Evolutionary conservation across 352 stramenopile species (phyloP), one percentile per base, ranked within the genome.

Genomic region (Pythium biforme): DNA sequence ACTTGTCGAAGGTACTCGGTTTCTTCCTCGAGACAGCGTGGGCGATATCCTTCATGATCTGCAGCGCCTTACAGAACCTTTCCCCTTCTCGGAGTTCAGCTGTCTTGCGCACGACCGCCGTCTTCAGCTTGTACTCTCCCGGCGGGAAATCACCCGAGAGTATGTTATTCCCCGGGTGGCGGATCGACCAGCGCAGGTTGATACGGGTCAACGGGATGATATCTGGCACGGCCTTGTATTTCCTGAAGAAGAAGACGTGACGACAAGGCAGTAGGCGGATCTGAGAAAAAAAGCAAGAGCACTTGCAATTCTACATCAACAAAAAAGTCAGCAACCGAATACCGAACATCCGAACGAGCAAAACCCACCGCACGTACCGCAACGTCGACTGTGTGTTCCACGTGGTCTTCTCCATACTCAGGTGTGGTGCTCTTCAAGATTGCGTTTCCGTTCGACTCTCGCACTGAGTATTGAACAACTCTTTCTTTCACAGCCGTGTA

Each of bases 271-370:
- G 49, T 1, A 65, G 27, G 3, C 58, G 48, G 2, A 65, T 25
- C 55, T 59, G 58, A 2, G 58, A 10, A n/a, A 65, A 65, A 9
- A 59, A 37, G 17, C 58, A 65, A 2, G 48, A 59, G 29, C 46
- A 56, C 19, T 34, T 10, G 23, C 12, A 64, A 11, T 23, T 51
- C 56, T 64, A 19, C n/a, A n/a, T n/a, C 17, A 43, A n/a, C 11
- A 19, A 4, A 19, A 4, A 11, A n/a, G 11, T 43, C 11, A 43
- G 17, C 17, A 4, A 20, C 11, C 17, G 12, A 43, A n/a, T 43
- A 8, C 17, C 37, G 17, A 15, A 43, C 12, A 19, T 5, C 10
- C 37, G 10, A 43, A 15, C 37, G 12, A 43, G 3, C 37, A 43
- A 15, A 20, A 43, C 37, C 37, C 37, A 9, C 8, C 3, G 12